These are phyloP conservation scores for Lactarius pseudohatsudake DNA, from an alignment of 768 basidiomycete species.

Conservation along the genomic window DNA sequence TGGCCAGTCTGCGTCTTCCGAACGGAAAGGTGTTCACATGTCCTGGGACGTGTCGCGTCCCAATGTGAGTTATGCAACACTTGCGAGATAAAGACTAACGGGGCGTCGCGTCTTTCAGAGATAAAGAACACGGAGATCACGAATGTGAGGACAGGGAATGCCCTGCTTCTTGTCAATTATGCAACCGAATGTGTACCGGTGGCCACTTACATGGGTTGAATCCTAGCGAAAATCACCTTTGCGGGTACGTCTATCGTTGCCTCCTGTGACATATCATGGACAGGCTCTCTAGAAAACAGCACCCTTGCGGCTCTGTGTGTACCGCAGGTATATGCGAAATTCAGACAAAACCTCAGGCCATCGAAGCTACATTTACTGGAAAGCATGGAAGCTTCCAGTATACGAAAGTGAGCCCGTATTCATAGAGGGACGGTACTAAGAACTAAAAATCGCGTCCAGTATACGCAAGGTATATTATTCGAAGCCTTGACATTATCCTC, in stretches of 20 bases:
- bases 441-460: constrained; percentile 35
- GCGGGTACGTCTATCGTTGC: constrained; percentile 44
- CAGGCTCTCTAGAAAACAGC: constrained; percentile 44
- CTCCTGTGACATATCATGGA: neutral
- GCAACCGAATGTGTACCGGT: constrained; percentile 50
- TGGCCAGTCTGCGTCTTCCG: neutral
- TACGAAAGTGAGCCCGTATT: constrained; percentile 47
- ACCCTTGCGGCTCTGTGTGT: constrained; percentile 47
- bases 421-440: too few relatives aligned
- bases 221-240: constrained; percentile 46
- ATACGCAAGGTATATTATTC: constrained; percentile 46
- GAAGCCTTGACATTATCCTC: neutral
- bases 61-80: constrained; percentile 1
- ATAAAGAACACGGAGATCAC: constrained; percentile 46
- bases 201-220: constrained; percentile 53
- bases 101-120: constrained; percentile 35
- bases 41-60: constrained; percentile 1
- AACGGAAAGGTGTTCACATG: constrained; percentile 6
- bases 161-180: constrained; percentile 50
- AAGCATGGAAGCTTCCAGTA: constrained; percentile 59
- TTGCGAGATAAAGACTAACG: neutral
- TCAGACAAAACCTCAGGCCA: constrained; percentile 54
- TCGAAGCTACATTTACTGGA: constrained; percentile 62
- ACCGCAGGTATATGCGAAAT: constrained; percentile 56
- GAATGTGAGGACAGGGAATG: constrained; percentile 52